Conservation (phyloP, 2,329 filamentous ascomycete genomes). For the Rhinocladiella similis region DNA sequence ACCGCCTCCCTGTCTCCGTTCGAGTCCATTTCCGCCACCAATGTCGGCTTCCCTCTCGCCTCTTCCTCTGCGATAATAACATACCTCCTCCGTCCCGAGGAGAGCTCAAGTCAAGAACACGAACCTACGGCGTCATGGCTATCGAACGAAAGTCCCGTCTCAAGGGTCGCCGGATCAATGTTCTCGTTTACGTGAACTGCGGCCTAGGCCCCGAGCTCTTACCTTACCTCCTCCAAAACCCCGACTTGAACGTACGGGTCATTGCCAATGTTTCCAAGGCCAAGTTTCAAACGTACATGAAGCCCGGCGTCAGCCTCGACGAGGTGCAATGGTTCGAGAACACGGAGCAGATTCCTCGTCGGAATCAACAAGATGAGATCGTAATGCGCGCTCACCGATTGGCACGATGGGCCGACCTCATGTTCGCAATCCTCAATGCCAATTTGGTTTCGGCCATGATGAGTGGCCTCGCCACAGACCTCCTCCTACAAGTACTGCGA, state of each 20-base stretch:
- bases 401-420: constrained; percentile 83
- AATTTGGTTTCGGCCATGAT: constrained; percentile 86
- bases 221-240: constrained; percentile 27
- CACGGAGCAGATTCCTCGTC: constrained; percentile 26
- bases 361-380: constrained; percentile 11
- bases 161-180: constrained; percentile 25
- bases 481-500: constrained; percentile 76
- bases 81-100: background rate
- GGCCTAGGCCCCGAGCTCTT: constrained; percentile 30
- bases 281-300: constrained; percentile 26
- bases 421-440: constrained; percentile 82
- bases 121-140: constrained; percentile 7
- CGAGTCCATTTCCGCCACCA: constrained; percentile 7
- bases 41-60: background rate
- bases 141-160: constrained; percentile 6
- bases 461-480: constrained; percentile 75
- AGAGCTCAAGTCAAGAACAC: background rate
- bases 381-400: constrained; percentile 51
- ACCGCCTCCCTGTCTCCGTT: background rate
- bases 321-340: constrained; percentile 28
- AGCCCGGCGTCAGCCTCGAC: constrained; percentile 17
- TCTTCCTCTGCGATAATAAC: background rate
- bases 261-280: constrained; percentile 24
- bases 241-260: constrained; percentile 28
- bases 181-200: constrained; percentile 25